Evolutionary conservation across 2,329 filamentous ascomycete species (phyloP), one percentile per base, ranked within the genome.

Genomic region (Talaromyces verruculosus): DNA sequence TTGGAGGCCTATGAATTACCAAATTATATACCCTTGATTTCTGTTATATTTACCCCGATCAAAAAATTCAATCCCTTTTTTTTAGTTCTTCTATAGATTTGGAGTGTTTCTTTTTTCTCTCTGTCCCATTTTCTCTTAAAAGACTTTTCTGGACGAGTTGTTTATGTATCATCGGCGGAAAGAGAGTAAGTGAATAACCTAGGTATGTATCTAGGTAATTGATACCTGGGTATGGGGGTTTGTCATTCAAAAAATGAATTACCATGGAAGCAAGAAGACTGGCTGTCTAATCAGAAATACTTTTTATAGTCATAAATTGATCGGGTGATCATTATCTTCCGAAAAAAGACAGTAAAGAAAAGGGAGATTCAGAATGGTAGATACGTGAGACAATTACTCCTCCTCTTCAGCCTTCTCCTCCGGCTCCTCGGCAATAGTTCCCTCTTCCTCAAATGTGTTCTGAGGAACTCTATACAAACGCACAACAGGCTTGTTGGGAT

Each of bases 401-500:
- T 86, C 85, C 67, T 85, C 83, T 51, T 83, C 84, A 41, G 84
- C 84, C 71, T 86, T 83, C 39, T 83, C 84, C 61, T 83, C 84
- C 63, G 83, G 85, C 71, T 83, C 84, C 51, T 81, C 82, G 41
- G 81, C 82, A 39, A 80, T 78, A 59, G 84, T 84, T 67, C 91
- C 90, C 62, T 96, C 92, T 73, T 98, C 94, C 73, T 98, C 95
- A 77, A 98, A 94, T 68, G 92, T 95, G 74, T 89, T 88, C 61
- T 87, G 81, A 1, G 95, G 95, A 7, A 99, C 91, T 78, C 93
- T 89, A 83, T 99, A 99, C 75, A 99, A 82, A 69, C 95, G 89
- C 70, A 99, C 88, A 69, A 97, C 92, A 66, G 91, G 88, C 89
- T 97, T 98, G 86, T 99, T 99, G 67, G 95, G 95, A 80, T 99